phyloP scores from a whole-genome alignment of 805 yeast species.

The Kuraishia borneana region DNA sequence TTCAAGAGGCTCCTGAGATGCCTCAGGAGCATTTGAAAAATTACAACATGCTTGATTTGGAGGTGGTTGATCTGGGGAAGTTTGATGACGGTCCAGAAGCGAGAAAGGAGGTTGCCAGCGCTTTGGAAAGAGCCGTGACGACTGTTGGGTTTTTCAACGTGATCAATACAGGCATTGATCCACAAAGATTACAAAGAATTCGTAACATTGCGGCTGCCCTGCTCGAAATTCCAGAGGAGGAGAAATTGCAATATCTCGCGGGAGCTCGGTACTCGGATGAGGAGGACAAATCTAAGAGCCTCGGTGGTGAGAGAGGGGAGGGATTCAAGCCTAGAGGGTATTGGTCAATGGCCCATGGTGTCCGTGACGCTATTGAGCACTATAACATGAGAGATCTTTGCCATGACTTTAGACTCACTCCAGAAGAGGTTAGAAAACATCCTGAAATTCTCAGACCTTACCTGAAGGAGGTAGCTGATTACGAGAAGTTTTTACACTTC shows the following conservation, averaged over 20 bases:
- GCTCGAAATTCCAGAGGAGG: conserved; percentile 27
- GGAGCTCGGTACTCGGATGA: conserved; percentile 12
- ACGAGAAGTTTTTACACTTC: conserved; percentile 25
- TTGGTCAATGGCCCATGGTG: conserved; percentile 33
- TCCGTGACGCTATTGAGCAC: conserved; percentile 30
- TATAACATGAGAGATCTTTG: conserved; percentile 29
- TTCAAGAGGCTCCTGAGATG: not conserved
- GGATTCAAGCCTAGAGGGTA: conserved; percentile 38
- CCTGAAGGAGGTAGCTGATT: conserved; percentile 25
- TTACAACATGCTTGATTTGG: conserved; percentile 16
- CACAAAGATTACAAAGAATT: conserved; percentile 20
- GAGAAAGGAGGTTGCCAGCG: conserved; percentile 21
- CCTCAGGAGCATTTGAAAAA: not conserved
- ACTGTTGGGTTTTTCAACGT: conserved; percentile 33
- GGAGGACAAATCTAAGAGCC: conserved; percentile 2
- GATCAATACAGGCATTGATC: conserved; percentile 27
- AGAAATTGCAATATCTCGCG: conserved; percentile 24
- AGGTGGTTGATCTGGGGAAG: conserved; percentile 23
- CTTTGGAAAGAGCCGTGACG: conserved; percentile 26
- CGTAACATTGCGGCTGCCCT: conserved; percentile 29
- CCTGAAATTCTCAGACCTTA: conserved; percentile 30
- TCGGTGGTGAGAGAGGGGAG: conserved; percentile 34
- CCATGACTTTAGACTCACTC: conserved; percentile 20
- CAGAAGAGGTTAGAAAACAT: conserved; percentile 12
- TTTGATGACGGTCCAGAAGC: conserved; percentile 22